Conservation (phyloP, 1,284 basidiomycete genomes). For the Limonomyces culmigenus region DNA sequence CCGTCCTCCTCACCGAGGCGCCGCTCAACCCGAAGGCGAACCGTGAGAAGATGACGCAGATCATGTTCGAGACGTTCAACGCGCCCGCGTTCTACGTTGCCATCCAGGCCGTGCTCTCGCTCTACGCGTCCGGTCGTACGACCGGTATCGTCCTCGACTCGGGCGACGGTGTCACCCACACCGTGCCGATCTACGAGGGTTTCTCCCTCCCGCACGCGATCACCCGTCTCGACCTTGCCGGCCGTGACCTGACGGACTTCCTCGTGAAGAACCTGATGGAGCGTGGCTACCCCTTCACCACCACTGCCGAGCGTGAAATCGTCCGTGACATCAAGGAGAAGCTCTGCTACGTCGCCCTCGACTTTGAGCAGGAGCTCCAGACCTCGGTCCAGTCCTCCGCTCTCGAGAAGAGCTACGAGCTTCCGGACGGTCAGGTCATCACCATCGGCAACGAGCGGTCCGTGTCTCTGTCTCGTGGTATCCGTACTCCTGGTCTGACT, state of each 20-base stretch:
- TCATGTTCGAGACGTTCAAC: slow-evolving; percentile 98
- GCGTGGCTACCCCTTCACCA: slow-evolving; percentile 91
- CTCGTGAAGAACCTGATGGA: slow-evolving; percentile 89
- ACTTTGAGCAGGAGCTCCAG: slow-evolving; percentile 94
- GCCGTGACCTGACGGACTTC: slow-evolving; percentile 88
- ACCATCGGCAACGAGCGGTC: slow-evolving; percentile 94
- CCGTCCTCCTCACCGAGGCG: slow-evolving; percentile 87
- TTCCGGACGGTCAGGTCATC: slow-evolving; percentile 94
- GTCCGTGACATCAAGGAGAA: slow-evolving; percentile 98
- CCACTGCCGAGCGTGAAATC: slow-evolving; percentile 87
- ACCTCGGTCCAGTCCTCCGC: slow-evolving; percentile 85
- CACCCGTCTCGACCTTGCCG: slow-evolving; percentile 86
- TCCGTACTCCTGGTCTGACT: background rate
- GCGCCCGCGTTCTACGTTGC: slow-evolving; percentile 86
- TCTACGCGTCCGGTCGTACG: slow-evolving; percentile 84
- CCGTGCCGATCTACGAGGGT: slow-evolving; percentile 90
- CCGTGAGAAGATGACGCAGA: slow-evolving; percentile 94
- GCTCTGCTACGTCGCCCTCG: slow-evolving; percentile 92
- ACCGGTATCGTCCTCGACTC: slow-evolving; percentile 92
- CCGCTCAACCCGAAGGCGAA: slow-evolving; percentile 88
- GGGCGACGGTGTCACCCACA: slow-evolving; percentile 89
- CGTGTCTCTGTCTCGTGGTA: background rate
- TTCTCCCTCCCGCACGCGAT: slow-evolving; percentile 93
- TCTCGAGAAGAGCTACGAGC: slow-evolving; percentile 90
- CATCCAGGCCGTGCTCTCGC: slow-evolving; percentile 84